Evolutionary conservation across 2,329 filamentous ascomycete genomes (phyloP).

Genomic region (Fusarium clavum): DNA sequence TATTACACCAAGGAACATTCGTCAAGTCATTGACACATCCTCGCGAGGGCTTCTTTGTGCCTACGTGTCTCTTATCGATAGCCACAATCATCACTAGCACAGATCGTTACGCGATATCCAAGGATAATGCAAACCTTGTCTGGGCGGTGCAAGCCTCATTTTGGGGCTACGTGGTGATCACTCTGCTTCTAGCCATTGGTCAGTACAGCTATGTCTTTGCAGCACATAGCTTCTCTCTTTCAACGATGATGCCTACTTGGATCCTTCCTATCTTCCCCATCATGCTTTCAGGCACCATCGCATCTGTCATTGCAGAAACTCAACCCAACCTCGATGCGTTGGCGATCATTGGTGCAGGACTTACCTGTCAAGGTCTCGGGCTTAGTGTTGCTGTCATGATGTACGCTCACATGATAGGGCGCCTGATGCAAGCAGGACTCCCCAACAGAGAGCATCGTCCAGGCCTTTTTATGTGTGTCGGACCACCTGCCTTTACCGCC

Average conservation of each 20-base stretch:
- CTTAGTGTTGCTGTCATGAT: constrained; percentile 75
- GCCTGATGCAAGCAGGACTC: constrained; percentile 73
- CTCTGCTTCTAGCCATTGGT: constrained; percentile 69
- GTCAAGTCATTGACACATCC: constrained; percentile 68
- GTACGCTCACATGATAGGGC: constrained; percentile 77
- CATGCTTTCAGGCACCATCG: constrained; percentile 78
- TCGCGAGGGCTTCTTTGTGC: constrained; percentile 77
- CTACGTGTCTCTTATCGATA: constrained; percentile 75
- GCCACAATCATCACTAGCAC: constrained; percentile 75
- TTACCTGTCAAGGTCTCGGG: constrained; percentile 77
- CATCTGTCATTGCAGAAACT: constrained; percentile 70
- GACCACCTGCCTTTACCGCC: constrained; percentile 76
- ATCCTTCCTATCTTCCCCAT: constrained; percentile 80
- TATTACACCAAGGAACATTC: constrained; percentile 66
- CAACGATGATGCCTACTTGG: constrained; percentile 79
- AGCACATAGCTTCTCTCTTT: constrained; percentile 66
- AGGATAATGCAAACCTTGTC: constrained; percentile 64
- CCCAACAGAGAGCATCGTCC: constrained; percentile 70
- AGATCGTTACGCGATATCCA: constrained; percentile 72
- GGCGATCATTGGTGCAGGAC: constrained; percentile 73
- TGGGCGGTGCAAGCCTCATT: constrained; percentile 72
- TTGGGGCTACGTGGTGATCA: constrained; percentile 73
- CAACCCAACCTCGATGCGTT: constrained; percentile 68
- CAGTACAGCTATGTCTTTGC: constrained; percentile 77
- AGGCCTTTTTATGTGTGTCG: constrained; percentile 79